These are phyloP conservation scores for Alternaria alternata DNA, from an alignment of 2,329 filamentous ascomycete genomes.

Conservation along the genomic window DNA sequence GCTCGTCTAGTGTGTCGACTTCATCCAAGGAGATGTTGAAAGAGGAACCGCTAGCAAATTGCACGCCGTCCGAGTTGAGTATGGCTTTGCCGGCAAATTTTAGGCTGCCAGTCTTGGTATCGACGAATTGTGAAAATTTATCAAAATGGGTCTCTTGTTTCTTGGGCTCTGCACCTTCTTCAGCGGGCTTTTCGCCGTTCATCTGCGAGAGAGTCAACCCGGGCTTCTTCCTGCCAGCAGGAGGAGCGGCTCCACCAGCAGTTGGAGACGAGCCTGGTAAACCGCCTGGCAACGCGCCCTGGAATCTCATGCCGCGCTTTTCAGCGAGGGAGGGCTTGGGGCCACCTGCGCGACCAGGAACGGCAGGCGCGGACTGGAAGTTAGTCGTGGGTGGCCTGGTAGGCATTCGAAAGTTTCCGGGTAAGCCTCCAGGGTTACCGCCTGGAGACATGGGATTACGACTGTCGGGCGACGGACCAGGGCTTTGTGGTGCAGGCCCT, in stretches of 20 bases:
- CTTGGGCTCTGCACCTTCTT: constrained; percentile 32
- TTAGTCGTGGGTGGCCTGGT: constrained; percentile 51
- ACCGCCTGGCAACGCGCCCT: constrained; percentile 66
- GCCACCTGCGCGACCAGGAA: constrained; percentile 57
- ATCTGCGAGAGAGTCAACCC: constrained; percentile 56
- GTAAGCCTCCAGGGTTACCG: constrained; percentile 50
- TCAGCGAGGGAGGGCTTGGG: constrained; percentile 71
- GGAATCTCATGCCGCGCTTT: constrained; percentile 70
- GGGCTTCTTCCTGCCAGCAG: constrained; percentile 52
- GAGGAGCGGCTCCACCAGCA: constrained; percentile 46
- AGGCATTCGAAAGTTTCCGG: constrained; percentile 56
- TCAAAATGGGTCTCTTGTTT: constrained; percentile 61
- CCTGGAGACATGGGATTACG: constrained; percentile 37
- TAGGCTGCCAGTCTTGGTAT: constrained; percentile 88
- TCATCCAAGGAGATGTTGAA: constrained; percentile 97
- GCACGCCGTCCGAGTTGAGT: constrained; percentile 86
- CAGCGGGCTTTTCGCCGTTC: constrained; percentile 43
- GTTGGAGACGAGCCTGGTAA: constrained; percentile 55
- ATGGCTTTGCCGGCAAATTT: constrained; percentile 93
- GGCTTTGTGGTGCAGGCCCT: constrained; percentile 37
- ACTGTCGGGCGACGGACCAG: constrained; percentile 30
- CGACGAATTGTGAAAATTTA: constrained; percentile 82
- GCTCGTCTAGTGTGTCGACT: constrained; percentile 88
- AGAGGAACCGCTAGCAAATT: constrained; percentile 87
- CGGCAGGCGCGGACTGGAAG: constrained; percentile 59